Base-by-base conservation (phyloP, 495 filamentous ascomycete species). In the Annulohypoxylon moriforme region DNA sequence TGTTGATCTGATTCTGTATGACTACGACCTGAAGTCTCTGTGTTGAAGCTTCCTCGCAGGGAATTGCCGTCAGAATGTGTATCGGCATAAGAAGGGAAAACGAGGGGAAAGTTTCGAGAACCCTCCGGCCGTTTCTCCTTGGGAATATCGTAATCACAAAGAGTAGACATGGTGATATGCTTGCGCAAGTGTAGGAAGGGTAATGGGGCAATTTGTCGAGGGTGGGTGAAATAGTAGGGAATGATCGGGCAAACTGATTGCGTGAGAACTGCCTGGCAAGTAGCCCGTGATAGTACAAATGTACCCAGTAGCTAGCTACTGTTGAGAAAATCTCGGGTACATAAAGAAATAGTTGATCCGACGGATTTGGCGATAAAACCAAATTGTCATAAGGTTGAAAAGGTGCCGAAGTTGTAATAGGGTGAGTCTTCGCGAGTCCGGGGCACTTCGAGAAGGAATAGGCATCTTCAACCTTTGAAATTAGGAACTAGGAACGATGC, bases 51-150 rank as follows among this genome's bases (percentile, higher is more conserved):
- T 20, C 22, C 18, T 10, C 46, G 7, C 6, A 25, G 47, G 3
- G 13, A 2, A 3, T 14, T 52, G 11, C 0, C 13, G 10, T 29
- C 4, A n/a, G 22, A 29, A 20, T 11, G 27, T 16, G 34, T 34
- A 5, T 55, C 50, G 2, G 5, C 29, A 10, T 6, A n/a, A 2
- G 27, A 16, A 7, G 50, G 50, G 16, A 55, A 55, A 11, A 55
- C 50, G 7, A 55, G 50, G 9, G 50, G 50, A 11, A 55, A 55
- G 50, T 55, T 33, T 16, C 50, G 50, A 55, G 50, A 55, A 20
- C 50, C 18, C n/a, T 34, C 50, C 6, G 50, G 50, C 34, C 50
- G 50, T 9, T 34, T 24, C 13, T 34, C 29, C 27, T 55, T 55
- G 20, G 47, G 47, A 4, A 52, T n/a, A 11, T 55, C 50, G n/a